Conservation (phyloP, 345 rosid genomes). For the Hirschfeldia incana region DNA sequence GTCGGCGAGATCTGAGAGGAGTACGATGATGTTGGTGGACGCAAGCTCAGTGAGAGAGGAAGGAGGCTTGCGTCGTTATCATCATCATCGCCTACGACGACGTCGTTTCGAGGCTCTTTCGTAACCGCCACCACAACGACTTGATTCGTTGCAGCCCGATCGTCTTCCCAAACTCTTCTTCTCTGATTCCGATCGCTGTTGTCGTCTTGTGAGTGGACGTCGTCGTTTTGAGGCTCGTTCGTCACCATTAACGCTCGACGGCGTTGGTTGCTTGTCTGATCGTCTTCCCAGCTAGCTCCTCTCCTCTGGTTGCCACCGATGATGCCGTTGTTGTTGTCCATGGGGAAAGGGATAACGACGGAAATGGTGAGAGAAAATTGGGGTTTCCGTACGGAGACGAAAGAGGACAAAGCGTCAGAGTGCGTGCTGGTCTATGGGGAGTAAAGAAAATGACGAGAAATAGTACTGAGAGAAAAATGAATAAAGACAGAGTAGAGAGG, state of each 20-base stretch:
- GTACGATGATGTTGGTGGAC: background rate
- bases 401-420: background rate
- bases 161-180: background rate
- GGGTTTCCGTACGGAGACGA: conserved; percentile 1
- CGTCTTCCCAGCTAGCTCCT: background rate
- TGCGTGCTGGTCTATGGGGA: background rate
- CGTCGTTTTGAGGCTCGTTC: background rate
- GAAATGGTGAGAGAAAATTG: conserved; percentile 9
- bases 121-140: background rate
- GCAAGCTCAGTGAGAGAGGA: conserved; percentile 22
- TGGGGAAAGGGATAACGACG: background rate
- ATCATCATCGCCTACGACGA: background rate
- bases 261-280: background rate
- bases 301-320: background rate
- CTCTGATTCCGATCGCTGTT: background rate
- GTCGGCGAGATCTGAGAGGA: conserved; percentile 10
- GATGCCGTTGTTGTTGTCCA: background rate
- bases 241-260: background rate
- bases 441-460: conserved; percentile 22
- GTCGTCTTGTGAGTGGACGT: background rate
- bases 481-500: background rate
- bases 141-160: background rate
- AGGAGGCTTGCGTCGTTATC: background rate
- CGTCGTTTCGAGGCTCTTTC: background rate
- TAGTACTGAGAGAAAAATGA: background rate